Base-by-base conservation (phyloP, 2,329 filamentous ascomycete genomes). In the Pezicula rhizophila region DNA sequence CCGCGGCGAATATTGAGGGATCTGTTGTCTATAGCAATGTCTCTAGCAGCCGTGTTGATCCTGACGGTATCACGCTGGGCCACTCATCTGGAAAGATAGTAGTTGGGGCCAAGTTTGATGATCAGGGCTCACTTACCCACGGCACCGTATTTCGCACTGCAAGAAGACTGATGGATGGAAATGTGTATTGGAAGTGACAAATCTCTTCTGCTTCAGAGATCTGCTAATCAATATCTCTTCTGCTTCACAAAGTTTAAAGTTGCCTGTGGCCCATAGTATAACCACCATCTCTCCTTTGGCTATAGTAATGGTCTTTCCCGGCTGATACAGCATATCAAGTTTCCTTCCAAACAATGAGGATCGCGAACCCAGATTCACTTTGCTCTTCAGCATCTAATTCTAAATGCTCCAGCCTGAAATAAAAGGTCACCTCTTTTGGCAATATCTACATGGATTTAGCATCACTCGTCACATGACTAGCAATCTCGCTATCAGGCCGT, bases 61-160 rank as follows among this genome's bases (percentile, higher is more conserved):
- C 57, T 2, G 56, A 59, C 17, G 65, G 67, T 1, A 63, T 73
- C 7, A 65, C 66, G 0, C 63, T 76, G 20, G 69, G 69, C 0
- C 74, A 76, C 66, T 67, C 73, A 2, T 73, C 72, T 51, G 73
- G 74, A 3, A 71, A 65, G 28, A 54, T 75, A 23, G 55, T 70
- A 11, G 71, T 75, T 4, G 67, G 66, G 7, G 69, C 70, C 2
- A 58, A 64, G 5, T 72, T 71, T 53, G 63, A 65, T 47, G 54
- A 51, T 0, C 45, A 62, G 5, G 71, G 68, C 0, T 43, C 49
- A 2, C 57, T 75, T 42, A 54, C 54, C 34, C 56, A 63, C 44
- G 71, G 68, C 2, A 74, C 68, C 0, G 70, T 76, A 1, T 75
- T 69, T 54, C 65, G 73, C 23, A 76, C 73, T 4, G 73, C 73